phyloP scores from a whole-genome alignment of 2,329 filamentous ascomycete genomes.

The Tolypocladium endophyticum region DNA sequence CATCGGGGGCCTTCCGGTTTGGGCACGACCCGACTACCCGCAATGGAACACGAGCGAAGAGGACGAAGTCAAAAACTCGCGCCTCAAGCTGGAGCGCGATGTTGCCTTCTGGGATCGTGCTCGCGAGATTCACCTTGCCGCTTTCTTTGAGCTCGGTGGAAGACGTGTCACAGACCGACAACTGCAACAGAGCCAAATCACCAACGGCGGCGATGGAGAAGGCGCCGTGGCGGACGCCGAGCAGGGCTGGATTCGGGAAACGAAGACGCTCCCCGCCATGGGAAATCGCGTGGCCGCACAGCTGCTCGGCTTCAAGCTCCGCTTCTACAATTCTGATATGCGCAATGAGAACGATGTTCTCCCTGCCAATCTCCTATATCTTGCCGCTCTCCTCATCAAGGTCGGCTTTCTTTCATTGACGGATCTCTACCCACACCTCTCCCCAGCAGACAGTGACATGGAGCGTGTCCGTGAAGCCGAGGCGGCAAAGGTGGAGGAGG shows the following conservation, averaged over 20 bases:
- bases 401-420: slow-evolving; percentile 89
- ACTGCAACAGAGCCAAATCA: slow-evolving; percentile 31
- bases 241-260: slow-evolving; percentile 67
- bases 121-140: slow-evolving; percentile 64
- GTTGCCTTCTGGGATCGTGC: slow-evolving; percentile 70
- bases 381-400: slow-evolving; percentile 88
- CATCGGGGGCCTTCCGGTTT: slow-evolving; percentile 63
- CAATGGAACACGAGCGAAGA: slow-evolving; percentile 56
- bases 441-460: slow-evolving; percentile 79
- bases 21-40: slow-evolving; percentile 67
- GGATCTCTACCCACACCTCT: slow-evolving; percentile 87
- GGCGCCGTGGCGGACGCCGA: slow-evolving; percentile 45
- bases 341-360: slow-evolving; percentile 66
- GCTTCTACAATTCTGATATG: slow-evolving; percentile 79
- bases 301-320: slow-evolving; percentile 90
- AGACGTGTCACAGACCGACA: slow-evolving; percentile 53
- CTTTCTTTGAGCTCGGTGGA: slow-evolving; percentile 83
- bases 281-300: slow-evolving; percentile 92
- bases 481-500: slow-evolving; percentile 66
- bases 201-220: slow-evolving; percentile 23
- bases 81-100: slow-evolving; percentile 57
- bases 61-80: slow-evolving; percentile 49
- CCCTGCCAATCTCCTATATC: slow-evolving; percentile 85
- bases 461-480: slow-evolving; percentile 58
- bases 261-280: slow-evolving; percentile 68